Conservation (phyloP, 1,284 basidiomycete species). For the Malassezia pachydermatis region DNA sequence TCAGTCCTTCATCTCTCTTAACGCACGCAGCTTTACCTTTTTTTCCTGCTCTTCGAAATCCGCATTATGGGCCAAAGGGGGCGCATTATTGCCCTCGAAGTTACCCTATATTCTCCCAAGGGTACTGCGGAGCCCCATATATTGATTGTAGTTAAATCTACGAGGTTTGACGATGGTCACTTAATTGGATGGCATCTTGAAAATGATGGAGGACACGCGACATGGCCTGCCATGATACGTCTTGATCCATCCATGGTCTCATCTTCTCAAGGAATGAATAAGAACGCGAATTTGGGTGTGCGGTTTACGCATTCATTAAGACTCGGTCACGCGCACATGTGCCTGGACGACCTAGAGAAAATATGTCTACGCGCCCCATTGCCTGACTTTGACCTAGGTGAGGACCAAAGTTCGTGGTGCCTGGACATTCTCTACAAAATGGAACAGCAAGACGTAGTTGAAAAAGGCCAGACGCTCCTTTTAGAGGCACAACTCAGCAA, state of each 20-base stretch:
- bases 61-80: no score
- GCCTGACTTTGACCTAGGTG: slow-evolving; percentile 15
- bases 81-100: slow-evolving; percentile 14
- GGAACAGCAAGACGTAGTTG: neutral
- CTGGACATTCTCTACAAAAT: slow-evolving; percentile 13
- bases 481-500: no score
- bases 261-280: no score
- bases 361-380: slow-evolving; percentile 10
- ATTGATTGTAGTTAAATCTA: slow-evolving; percentile 16
- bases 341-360: slow-evolving; percentile 13
- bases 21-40: no score
- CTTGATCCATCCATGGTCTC: slow-evolving; percentile 13
- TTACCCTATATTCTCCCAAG: no score
- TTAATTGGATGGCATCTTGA: slow-evolving; percentile 13
- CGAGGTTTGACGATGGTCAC: slow-evolving; percentile 19
- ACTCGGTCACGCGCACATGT: slow-evolving; percentile 3
- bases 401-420: slow-evolving; percentile 16
- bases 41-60: no score
- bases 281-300: no score
- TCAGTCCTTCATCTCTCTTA: no score
- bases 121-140: no score
- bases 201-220: slow-evolving; percentile 1
- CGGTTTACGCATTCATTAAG: no score
- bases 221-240: slow-evolving; percentile 5
- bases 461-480: slow-evolving; percentile 6